Evolutionary conservation across 208 protist genomes (phyloP).

Genomic region (Porcisia deanei): DNA sequence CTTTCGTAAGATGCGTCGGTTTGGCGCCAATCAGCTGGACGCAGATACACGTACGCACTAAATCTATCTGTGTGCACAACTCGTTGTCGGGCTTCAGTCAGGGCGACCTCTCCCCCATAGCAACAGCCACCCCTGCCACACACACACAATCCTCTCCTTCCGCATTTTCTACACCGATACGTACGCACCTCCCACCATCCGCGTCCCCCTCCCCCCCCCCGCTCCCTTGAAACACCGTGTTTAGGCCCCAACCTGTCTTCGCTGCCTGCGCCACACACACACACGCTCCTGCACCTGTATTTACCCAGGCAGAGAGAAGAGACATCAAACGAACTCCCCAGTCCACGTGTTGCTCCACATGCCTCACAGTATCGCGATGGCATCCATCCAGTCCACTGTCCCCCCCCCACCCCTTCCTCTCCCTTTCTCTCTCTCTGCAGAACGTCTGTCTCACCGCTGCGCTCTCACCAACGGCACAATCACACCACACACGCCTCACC

Average conservation of each 20-base stretch:
- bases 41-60: slow-evolving; percentile 77
- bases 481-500: background rate
- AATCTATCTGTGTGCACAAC: background rate
- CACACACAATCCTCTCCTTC: background rate
- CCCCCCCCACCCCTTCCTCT: too few species aligned
- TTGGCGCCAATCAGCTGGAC: slow-evolving; percentile 78
- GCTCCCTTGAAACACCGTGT: too few species aligned
- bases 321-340: too few species aligned
- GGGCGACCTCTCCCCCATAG: background rate
- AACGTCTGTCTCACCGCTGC: too few species aligned
- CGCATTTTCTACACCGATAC: background rate
- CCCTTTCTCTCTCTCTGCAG: too few species aligned
- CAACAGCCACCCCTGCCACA: background rate
- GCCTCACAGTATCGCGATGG: too few species aligned
- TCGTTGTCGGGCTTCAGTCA: background rate
- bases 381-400: too few species aligned
- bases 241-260: too few species aligned
- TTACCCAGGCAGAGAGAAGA: too few species aligned
- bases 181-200: background rate
- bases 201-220: background rate
- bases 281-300: background rate
- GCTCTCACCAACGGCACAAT: background rate
- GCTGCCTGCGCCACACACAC: background rate
- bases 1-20: slow-evolving; percentile 79
- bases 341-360: too few species aligned